Base-by-base conservation (phyloP, 345 rosid genomes). In the Euphorbia pulcherrima region DNA sequence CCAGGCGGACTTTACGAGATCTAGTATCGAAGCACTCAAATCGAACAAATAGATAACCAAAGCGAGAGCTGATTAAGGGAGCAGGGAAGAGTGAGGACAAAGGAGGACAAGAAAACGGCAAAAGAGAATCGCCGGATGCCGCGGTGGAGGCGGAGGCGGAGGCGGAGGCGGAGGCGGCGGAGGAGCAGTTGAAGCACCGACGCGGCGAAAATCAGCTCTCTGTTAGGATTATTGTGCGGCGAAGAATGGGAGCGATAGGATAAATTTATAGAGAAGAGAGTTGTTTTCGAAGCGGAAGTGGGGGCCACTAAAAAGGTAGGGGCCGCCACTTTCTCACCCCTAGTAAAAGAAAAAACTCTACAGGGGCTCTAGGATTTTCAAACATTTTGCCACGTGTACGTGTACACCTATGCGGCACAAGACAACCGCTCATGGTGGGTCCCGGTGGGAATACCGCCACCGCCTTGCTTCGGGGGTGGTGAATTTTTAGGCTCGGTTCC, bases 341-440 rank as follows among this genome's bases (percentile, higher is more conserved):
- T 68, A 21, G 72, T 24, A 29, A 51, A 44, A 35, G 1, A 1
- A 44, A 65, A 1, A 44, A 65, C 30, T 56, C 60, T 60, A 63
- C 83, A 71, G n/a, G n/a, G n/a, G 74, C 76, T 68, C 72, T 67
- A 20, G 74, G 6, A 47, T 70, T 64, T n/a, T 37, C 52, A 10
- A 33, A 0, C 30, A 55, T 5, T 12, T 6, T 30, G 82, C 82
- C 89, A 83, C 87, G 80, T 83, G 70, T 73, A 67, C 47, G 5
- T 33, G 2, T 30, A 59, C 26, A 20, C 57, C 75, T 83, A 83
- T 79, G 88, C 83, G 87, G 86, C 88, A 87, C 79, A 78, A 66
- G 81, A 77, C 84, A 83, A 60, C 86, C 82, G 82, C 82, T 79
- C 76, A 65, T 62, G 69, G 81, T 75, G 86, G 84, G 86, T 41